Conservation (phyloP, 164 flowering plant genomes). For the Aristolochia contorta region DNA sequence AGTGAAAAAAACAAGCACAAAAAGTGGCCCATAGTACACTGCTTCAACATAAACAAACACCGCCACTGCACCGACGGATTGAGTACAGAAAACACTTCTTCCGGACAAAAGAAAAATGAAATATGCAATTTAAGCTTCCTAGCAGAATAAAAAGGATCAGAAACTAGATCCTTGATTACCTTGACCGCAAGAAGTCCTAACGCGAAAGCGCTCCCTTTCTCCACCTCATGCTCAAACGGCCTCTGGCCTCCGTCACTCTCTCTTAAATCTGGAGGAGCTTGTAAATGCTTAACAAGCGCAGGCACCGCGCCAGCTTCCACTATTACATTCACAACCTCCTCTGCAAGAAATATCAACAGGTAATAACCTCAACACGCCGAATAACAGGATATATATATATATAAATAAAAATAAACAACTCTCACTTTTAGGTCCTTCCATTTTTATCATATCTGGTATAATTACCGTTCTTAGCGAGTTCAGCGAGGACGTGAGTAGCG, state of each 20-base stretch:
- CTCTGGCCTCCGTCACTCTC: constrained; percentile 27
- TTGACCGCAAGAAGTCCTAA: constrained; percentile 83
- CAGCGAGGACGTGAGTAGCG: constrained; percentile 69
- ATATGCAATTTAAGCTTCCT: too few relatives aligned
- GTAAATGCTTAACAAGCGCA: constrained; percentile 70
- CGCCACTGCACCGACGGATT: too few relatives aligned
- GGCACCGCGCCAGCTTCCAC: constrained; percentile 86
- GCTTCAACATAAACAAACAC: too few relatives aligned
- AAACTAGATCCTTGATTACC: constrained; percentile 25
- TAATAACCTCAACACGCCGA: not conserved
- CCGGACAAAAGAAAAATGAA: too few relatives aligned
- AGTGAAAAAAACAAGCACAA: too few relatives aligned
- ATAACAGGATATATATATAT: constrained; percentile 1
- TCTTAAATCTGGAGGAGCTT: constrained; percentile 34
- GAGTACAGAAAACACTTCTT: too few relatives aligned
- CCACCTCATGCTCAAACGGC: constrained; percentile 84
- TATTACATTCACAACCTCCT: constrained; percentile 67
- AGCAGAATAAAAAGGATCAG: not conserved
- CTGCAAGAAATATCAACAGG: constrained; percentile 20
- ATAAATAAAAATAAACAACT: not conserved
- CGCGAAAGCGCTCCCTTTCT: constrained; percentile 82
- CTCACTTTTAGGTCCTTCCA: not conserved
- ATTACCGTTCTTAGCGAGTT: constrained; percentile 74
- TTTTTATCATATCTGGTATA: not conserved
- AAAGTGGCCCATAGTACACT: too few relatives aligned